Evolutionary conservation across 306 rosid genomes (phyloP).

Genomic region (Rosa persica): DNA sequence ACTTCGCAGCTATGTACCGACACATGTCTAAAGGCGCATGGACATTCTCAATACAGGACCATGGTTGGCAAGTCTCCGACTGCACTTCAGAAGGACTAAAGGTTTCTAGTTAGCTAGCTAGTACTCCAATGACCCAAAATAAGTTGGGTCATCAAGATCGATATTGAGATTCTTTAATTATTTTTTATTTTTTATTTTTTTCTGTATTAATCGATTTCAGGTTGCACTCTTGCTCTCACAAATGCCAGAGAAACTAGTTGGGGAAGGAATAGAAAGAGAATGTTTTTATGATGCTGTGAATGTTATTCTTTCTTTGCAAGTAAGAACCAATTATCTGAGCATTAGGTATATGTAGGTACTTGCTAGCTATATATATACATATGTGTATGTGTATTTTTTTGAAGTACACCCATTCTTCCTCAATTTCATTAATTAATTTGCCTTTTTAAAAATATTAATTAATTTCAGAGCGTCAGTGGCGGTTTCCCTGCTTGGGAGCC

Average conservation of each 20-base stretch:
- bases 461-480: constrained; percentile 43
- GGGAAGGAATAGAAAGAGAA: constrained; percentile 18
- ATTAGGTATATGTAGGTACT: neutral
- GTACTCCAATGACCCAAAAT: neutral
- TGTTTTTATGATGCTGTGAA: constrained; percentile 51
- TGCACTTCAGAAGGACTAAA: constrained; percentile 67
- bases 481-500: constrained; percentile 75
- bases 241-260: constrained; percentile 23
- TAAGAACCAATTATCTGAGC: neutral
- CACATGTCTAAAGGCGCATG: constrained; percentile 56
- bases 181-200: too few relatives aligned
- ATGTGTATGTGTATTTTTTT: too few relatives aligned
- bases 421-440: too few relatives aligned
- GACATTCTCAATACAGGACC: constrained; percentile 55
- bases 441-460: neutral
- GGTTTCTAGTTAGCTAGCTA: constrained; percentile 22
- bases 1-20: constrained; percentile 43
- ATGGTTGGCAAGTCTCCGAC: constrained; percentile 66
- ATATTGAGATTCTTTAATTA: too few relatives aligned
- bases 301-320: constrained; percentile 50
- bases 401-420: too few relatives aligned
- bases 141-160: too few relatives aligned
- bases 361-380: too few relatives aligned
- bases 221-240: constrained; percentile 51
- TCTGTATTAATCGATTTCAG: constrained; percentile 14